Evolutionary conservation across 2,329 filamentous ascomycete genomes (phyloP).

Genomic region (Pestalotiopsis fici): DNA sequence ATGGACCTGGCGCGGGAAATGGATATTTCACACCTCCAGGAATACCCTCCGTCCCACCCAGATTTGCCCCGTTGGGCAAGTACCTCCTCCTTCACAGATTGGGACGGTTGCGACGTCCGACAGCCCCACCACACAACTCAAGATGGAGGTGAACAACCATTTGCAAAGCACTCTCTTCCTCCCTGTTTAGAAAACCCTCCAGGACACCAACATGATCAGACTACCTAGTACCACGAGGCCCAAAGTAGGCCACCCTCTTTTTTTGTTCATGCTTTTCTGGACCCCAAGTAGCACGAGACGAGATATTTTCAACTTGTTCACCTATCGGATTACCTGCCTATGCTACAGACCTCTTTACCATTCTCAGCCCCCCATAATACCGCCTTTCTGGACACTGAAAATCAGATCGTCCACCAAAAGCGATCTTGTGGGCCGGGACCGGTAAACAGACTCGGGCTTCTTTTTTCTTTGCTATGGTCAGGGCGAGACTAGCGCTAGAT

Average conservation of each 20-base stretch:
- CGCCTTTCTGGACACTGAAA: neutral
- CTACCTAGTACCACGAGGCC: constrained; percentile 5
- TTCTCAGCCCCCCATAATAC: neutral
- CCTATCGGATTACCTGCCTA: too few relatives aligned
- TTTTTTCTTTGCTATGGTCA: neutral
- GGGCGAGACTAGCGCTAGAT: constrained; percentile 10
- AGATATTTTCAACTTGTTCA: neutral
- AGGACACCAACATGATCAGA: neutral
- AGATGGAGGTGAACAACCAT: neutral
- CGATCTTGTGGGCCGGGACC: neutral
- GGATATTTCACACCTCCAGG: neutral
- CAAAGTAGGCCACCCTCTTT: constrained; percentile 1
- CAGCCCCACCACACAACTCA: constrained; percentile 7
- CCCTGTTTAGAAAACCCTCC: neutral
- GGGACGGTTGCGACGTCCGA: neutral
- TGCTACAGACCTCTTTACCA: neutral
- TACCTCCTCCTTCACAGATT: neutral
- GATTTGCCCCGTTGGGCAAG: neutral
- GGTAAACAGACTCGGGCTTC: neutral
- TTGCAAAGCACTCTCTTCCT: neutral
- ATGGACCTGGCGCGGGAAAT: neutral
- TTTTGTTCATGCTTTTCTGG: neutral
- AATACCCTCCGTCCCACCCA: neutral
- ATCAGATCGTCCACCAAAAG: neutral
- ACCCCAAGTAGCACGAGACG: neutral